Base-by-base conservation (phyloP, 108 stramenopile species). In the Stephanodiscus minutulus region DNA sequence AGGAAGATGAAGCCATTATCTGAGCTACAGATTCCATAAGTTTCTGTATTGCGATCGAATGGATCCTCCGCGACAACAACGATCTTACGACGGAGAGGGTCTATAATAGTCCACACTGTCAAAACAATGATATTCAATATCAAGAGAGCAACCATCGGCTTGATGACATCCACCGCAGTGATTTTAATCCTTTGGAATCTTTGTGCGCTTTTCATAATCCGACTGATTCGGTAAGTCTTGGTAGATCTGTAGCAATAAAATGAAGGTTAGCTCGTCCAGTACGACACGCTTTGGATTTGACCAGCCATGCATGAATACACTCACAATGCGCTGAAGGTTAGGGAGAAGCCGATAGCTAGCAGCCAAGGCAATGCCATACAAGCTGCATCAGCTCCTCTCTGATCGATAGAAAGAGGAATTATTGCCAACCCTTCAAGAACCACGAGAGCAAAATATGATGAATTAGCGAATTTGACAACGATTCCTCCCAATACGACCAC, bases 111-210 rank as follows among this genome's bases (percentile, higher is more conserved):
- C 81, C 79, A 83, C 15, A 83, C 25, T 33, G 63, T 17, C 44
- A 86, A 58, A n/a, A 78, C 49, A 18, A 76, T 41, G 36, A 84
- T 65, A 60, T 88, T 83, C 8, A 73, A 47, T 44, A 41, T 18
- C 11, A 79, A 31, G 9, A 73, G 56, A 17, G 39, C 73, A n/a
- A 74, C 22, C 61, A 89, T 61, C 20, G 88, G 88, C 61, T 77
- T 70, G 0, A 73, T 55, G 5, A 86, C 83, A 65, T 85, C 86
- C 25, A 41, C 20, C 18, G 70, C 33, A 37, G 84, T 81, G 7
- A 89, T 66, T 55, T 81, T 80, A 7, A 87, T 55, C 25, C 83
- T 68, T 31, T 31, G 47, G 60, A 84, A 82, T 7, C 47, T 66
- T 20, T 61, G 43, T 5, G 74, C 39, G 60, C 39, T 66, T 52